Base-by-base conservation (phyloP, 2,329 filamentous ascomycete species). In the Beauveria sp. region DNA sequence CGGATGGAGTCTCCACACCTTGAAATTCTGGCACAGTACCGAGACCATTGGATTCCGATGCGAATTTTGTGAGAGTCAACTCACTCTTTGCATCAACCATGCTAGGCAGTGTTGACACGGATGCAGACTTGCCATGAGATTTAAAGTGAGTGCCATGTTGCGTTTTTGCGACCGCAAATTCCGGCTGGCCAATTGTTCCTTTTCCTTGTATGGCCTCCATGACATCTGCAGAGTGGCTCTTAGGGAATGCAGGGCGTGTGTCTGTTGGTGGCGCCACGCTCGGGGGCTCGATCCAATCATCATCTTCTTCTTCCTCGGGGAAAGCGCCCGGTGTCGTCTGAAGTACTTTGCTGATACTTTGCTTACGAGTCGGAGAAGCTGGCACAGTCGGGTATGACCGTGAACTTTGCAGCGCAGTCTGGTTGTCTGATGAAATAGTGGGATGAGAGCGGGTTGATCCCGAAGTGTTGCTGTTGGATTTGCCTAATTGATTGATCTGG, bases 401-500 rank as follows among this genome's bases (percentile, higher is more conserved):
- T 1, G 72, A 64, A 8, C 68, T 65, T 2, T 67, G 65, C 28
- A 65, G 26, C 3, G 66, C 62, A 12, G 67, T 66, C 45, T 72
- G 69, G 59, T 78, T 75, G 18, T 69, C 64, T 40, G 71, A 71
- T 31, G 72, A 66, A 16, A 74, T 65, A 63, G 73, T 76, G 3
- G 77, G 73, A 9, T 79, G 74, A 1, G 78, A 79, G 64, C 83
- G 84, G 1, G 81, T 79, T 18, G 76, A 72, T 43, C 80, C 76
- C 20, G 76, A 70, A 54, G 76, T 75, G 50, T 74, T 78, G 5
- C 80, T 73, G 63, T 85, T 83, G 0, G 80, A 79, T 66, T 88
- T 83, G 18, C 85, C 84, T 55, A 88, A 76, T 76, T 83, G 83
- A 69, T 87, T 96, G 68, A 99, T 98, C 68, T 93, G 91, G 69